A percentile compares a stretch with the other conserved stretches of the same genome.
Evolutionary conservation across 495 filamentous ascomycete genomes (phyloP).

Genomic region (Hypoxylon fuscum): DNA sequence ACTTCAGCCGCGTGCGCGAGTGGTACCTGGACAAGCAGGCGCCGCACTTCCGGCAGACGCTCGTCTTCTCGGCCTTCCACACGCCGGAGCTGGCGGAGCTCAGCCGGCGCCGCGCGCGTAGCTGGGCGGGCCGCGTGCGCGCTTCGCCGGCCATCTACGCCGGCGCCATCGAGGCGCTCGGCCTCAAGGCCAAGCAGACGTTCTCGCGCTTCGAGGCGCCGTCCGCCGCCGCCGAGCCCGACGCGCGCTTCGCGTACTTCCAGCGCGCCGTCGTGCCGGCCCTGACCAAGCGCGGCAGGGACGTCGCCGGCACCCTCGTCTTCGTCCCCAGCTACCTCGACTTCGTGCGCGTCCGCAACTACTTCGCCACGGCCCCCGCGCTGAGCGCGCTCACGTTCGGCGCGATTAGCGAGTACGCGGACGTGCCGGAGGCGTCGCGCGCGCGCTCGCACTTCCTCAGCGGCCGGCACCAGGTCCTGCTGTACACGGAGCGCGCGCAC

Average conservation of each 20-base stretch:
- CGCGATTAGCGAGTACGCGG: conserved; percentile 86
- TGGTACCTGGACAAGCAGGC: conserved; percentile 94
- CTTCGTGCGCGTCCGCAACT: conserved; percentile 91
- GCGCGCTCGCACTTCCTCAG: conserved; percentile 87
- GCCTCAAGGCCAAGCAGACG: conserved; percentile 78
- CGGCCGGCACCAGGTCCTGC: conserved; percentile 80
- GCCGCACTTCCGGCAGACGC: conserved; percentile 80
- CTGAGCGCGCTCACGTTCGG: conserved; percentile 80
- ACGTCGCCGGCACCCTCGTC: conserved; percentile 71
- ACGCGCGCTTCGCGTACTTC: conserved; percentile 93
- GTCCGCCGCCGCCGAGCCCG: conserved; percentile 76
- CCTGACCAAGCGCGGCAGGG: conserved; percentile 64
- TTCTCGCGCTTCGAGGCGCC: conserved; percentile 87
- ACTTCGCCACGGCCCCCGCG: conserved; percentile 77
- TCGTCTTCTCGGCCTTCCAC: conserved; percentile 81
- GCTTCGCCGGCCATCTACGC: conserved; percentile 67
- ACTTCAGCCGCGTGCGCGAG: conserved; percentile 87
- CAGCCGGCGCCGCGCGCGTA: conserved; percentile 77
- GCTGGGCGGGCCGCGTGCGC: conserved; percentile 79
- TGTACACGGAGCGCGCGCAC: conserved; percentile 93
- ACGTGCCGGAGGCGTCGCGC: conserved; percentile 76
- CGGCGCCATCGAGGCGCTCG: conserved; percentile 73
- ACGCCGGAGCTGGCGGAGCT: conserved; percentile 89
- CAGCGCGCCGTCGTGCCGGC: conserved; percentile 78
- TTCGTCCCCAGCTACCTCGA: conserved; percentile 94